Evolutionary conservation across 257 asterid genomes (phyloP).

Genomic region (Solanum raphanifolium): DNA sequence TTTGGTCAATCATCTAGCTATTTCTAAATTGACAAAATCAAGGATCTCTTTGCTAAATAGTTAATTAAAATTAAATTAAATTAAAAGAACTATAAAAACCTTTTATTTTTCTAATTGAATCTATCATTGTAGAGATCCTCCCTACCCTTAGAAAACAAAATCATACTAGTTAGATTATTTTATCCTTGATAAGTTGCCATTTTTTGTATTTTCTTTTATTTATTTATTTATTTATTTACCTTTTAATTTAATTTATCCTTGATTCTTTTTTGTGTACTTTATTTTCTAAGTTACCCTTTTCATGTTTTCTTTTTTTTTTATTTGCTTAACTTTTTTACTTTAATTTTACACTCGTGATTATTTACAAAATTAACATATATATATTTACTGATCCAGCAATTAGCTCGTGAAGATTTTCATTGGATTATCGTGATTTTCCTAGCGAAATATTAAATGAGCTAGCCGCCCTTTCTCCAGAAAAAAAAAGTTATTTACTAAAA

Average conservation of each 20-base stretch:
- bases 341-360: not conserved
- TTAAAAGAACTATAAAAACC: not conserved
- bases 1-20: not conserved
- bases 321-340: not conserved
- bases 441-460: not conserved
- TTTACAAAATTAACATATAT: not conserved
- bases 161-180: not conserved
- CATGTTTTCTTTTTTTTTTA: not conserved
- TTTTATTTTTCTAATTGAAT: not conserved
- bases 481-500: too few relatives aligned
- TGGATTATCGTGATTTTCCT: not conserved
- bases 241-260: not conserved
- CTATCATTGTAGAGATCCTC: not conserved
- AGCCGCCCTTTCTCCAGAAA: too few relatives aligned
- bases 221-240: not conserved
- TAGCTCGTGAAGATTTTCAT: not conserved
- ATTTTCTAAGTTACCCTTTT: not conserved
- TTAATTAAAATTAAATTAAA: not conserved
- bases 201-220: not conserved
- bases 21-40: not conserved
- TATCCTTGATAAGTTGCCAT: not conserved
- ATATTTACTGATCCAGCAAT: not conserved
- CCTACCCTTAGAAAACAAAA: not conserved
- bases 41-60: not conserved
- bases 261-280: not conserved